A percentile compares a stretch with the other conserved stretches of the same genome.
phyloP scores from a whole-genome alignment of 148 eudicot species.

The Oxyria digyna region DNA sequence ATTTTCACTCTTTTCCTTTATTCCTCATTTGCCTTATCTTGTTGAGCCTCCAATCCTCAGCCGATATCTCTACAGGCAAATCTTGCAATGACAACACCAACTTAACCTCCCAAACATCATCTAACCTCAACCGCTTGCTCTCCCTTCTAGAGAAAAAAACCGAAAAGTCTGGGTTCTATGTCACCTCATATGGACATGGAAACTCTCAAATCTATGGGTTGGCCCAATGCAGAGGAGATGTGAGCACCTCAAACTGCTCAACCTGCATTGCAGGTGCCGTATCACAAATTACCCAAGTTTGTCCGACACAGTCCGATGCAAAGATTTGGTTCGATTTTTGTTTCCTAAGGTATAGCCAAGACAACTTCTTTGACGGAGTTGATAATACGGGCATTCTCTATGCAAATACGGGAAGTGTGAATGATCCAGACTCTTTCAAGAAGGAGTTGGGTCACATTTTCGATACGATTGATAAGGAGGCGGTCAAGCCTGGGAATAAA shows the following conservation, averaged over 20 bases:
- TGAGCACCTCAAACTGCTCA: slow-evolving; percentile 40
- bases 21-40: neutral
- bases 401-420: slow-evolving; percentile 35
- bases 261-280: slow-evolving; percentile 54
- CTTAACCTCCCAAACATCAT: slow-evolving; percentile 17
- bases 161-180: slow-evolving; percentile 20
- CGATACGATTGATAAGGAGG: slow-evolving; percentile 27
- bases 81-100: slow-evolving; percentile 32
- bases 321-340: slow-evolving; percentile 70
- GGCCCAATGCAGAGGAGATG: slow-evolving; percentile 82
- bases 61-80: slow-evolving; percentile 27
- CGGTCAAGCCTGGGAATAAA: slow-evolving; percentile 23
- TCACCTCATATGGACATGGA: slow-evolving; percentile 35
- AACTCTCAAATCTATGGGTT: slow-evolving; percentile 41
- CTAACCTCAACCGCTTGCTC: slow-evolving; percentile 40
- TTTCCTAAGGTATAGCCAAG: slow-evolving; percentile 49
- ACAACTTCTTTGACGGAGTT: slow-evolving; percentile 38
- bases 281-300: slow-evolving; percentile 21
- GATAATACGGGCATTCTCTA: slow-evolving; percentile 40
- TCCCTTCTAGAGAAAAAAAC: slow-evolving; percentile 28
- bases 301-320: slow-evolving; percentile 50
- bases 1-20: neutral
- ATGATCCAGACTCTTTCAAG: slow-evolving; percentile 37
- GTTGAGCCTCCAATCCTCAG: slow-evolving; percentile 9
- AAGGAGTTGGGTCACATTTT: slow-evolving; percentile 32